Evolutionary conservation across 257 asterid genomes (phyloP).

Genomic region (Gentiana dahurica): DNA sequence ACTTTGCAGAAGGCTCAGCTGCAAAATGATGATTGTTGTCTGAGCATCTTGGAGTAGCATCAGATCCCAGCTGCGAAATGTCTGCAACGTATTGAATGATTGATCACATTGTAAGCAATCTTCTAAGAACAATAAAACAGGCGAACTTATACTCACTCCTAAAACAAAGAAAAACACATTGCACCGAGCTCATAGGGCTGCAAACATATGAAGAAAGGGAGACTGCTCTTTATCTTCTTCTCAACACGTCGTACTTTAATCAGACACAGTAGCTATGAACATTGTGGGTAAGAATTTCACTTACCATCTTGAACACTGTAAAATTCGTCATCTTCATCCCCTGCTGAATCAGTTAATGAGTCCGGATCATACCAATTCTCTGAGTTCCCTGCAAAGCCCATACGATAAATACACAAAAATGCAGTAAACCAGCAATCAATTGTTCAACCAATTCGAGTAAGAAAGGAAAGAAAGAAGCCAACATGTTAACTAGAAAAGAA

Average conservation of each 20-base stretch:
- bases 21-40: slow-evolving; percentile 24
- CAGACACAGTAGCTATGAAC: no score
- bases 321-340: slow-evolving; percentile 60
- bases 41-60: slow-evolving; percentile 68
- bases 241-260: no score
- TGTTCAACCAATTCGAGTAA: background rate
- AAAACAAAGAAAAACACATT: no score
- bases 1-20: slow-evolving; percentile 9
- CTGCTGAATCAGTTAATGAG: slow-evolving; percentile 50
- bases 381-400: slow-evolving; percentile 39
- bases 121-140: background rate
- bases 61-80: slow-evolving; percentile 70
- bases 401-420: background rate
- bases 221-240: no score
- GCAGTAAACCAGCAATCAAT: background rate
- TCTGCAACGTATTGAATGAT: slow-evolving; percentile 35
- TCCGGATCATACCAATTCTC: slow-evolving; percentile 86
- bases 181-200: background rate
- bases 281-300: background rate
- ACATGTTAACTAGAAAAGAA: no score
- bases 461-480: background rate
- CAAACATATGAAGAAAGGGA: background rate
- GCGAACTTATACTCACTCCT: no score
- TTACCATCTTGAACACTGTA: slow-evolving; percentile 92
- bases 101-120: background rate